phyloP scores from a whole-genome alignment of 257 asterid species.

The Solanum bulbocastanum region DNA sequence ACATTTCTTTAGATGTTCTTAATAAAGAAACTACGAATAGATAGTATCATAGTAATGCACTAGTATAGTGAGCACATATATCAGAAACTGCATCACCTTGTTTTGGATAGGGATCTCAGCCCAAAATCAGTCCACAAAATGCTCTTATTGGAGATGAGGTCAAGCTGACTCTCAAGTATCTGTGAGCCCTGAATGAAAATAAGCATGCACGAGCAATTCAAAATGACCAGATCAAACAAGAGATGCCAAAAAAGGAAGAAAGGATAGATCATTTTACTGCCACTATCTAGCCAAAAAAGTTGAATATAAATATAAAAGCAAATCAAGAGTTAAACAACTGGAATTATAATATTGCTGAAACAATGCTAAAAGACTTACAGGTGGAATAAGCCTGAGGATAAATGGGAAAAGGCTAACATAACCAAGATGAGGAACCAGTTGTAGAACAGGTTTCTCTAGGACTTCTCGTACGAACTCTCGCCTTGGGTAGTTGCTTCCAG shows the following conservation, averaged over 20 bases:
- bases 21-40: neutral
- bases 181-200: conserved; percentile 45
- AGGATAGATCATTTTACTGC: neutral
- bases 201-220: neutral
- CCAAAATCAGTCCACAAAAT: conserved; percentile 82
- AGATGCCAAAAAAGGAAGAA: neutral
- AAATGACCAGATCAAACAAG: neutral
- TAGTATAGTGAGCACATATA: neutral
- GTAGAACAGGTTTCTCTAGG: conserved; percentile 56
- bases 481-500: conserved; percentile 43
- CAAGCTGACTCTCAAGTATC: conserved; percentile 81
- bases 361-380: conserved; percentile 47
- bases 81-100: conserved; percentile 43
- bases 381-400: conserved; percentile 85
- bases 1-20: neutral
- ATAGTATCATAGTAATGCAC: neutral
- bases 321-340: neutral
- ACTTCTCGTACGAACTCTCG: conserved; percentile 75
- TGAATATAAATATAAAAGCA: neutral
- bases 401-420: conserved; percentile 96
- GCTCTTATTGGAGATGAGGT: conserved; percentile 73
- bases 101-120: conserved; percentile 81
- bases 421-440: conserved; percentile 91
- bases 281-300: neutral
- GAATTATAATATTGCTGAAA: neutral